Evolutionary conservation across 2,329 filamentous ascomycete genomes (phyloP), one percentile per base, ranked within the genome.

Genomic region (Thyridium curvatum): DNA sequence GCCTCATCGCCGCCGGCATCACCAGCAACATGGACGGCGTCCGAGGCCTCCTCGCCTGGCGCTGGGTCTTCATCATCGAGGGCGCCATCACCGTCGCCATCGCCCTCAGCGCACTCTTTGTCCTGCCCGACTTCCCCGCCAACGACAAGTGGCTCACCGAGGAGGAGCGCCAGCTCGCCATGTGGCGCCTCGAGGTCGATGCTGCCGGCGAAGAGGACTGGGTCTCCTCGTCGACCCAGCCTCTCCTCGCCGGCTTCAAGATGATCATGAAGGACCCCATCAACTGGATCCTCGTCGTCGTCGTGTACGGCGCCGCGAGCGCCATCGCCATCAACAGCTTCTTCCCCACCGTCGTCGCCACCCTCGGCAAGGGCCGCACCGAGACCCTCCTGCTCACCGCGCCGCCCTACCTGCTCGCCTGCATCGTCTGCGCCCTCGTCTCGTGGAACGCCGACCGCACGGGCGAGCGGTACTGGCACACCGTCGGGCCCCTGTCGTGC

Each of bases 11-110:
- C 2, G 76, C 76, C 0, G 79, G 82, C 7, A 84, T 89, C 39
- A 79, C 75, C 0, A 63, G 66, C n/a, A 76, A 81, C 36, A 73
- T 89, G 66, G 69, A 83, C 42, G 69, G 74, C 2, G 59, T 60
- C 1, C 60, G 59, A 8, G 81, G 80, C 1, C 56, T 81, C 3
- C 60, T 66, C 3, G 78, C 79, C 2, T 86, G 72, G 82, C 66
- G 79, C 12, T 82, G 77, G 77, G 62, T 84, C 0, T 85, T 85
- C 60, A 79, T 87, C 39, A 78, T 86, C 30, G 82, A 87, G 55
- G 83, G 83, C 17, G 65, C 69, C 13, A 69, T 82, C 42, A 86
- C 82, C 2, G 62, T 86, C 17, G 64, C 62, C 6, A 66, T 86
- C 18, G 81, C 82, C 12, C 53, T 77, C 6, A 49, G 55, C 1